Evolutionary conservation across 768 basidiomycete species (phyloP).

Genomic region (Lactarius sp.): DNA sequence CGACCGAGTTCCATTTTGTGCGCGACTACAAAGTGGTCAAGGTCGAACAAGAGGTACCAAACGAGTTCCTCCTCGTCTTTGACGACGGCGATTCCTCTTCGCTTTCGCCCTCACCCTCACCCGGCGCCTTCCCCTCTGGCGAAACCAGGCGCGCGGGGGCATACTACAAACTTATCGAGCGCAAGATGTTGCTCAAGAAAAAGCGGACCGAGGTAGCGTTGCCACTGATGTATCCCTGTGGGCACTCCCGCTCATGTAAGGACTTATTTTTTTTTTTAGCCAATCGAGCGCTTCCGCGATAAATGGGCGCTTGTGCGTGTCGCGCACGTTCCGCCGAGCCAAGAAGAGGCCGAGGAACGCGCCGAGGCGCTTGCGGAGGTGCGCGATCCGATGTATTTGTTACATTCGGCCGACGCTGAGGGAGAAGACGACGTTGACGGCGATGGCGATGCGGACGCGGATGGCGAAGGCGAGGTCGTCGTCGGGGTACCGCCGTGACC

Average conservation of each 20-base stretch:
- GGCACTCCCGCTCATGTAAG: not conserved
- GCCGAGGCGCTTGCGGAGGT: constrained; percentile 76
- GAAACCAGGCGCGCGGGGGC: constrained; percentile 47
- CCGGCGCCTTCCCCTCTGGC: constrained; percentile 17
- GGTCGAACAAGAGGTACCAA: constrained; percentile 80
- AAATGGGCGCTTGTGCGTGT: constrained; percentile 82
- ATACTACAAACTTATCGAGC: constrained; percentile 85
- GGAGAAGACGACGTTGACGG: constrained; percentile 60
- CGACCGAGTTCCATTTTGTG: constrained; percentile 67
- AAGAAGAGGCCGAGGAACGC: constrained; percentile 74
- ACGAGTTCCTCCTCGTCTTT: constrained; percentile 75
- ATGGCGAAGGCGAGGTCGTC: constrained; percentile 19
- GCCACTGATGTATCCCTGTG: too few species aligned
- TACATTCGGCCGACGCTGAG: constrained; percentile 39
- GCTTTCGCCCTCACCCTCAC: constrained; percentile 18
- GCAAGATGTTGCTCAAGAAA: constrained; percentile 84
- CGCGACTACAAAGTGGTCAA: constrained; percentile 87
- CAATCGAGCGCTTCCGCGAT: constrained; percentile 66
- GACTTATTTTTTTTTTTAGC: constrained; percentile 37
- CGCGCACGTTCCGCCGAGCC: constrained; percentile 62
- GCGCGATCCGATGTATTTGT: constrained; percentile 57
- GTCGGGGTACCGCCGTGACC: not conserved
- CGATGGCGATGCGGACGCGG: constrained; percentile 36
- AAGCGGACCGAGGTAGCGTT: constrained; percentile 62
- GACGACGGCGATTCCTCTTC: constrained; percentile 41